Conservation (phyloP, 345 rosid genomes). For the Populus nigra region DNA sequence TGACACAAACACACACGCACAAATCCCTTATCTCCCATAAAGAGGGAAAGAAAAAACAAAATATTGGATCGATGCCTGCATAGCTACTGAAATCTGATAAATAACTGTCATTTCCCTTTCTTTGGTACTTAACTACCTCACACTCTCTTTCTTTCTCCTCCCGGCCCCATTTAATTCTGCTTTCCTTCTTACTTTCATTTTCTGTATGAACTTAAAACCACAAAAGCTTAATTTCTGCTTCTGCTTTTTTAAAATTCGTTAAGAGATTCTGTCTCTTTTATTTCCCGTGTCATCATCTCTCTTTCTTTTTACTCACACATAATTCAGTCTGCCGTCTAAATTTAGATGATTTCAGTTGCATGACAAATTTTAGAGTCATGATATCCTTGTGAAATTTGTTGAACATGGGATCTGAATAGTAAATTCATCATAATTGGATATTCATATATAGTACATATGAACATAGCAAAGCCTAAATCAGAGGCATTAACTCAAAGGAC, state of each 20-base stretch:
- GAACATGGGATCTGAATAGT: conserved; percentile 34
- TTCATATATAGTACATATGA: conserved; percentile 2
- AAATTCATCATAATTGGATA: conserved; percentile 22
- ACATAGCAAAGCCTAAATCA: conserved; percentile 37
- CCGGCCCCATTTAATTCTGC: not conserved
- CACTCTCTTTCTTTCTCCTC: conserved; percentile 1
- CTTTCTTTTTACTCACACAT: not conserved
- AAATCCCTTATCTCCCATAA: not conserved
- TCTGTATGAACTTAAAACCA: conserved; percentile 3
- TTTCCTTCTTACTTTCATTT: not conserved
- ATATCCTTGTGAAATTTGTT: conserved; percentile 16
- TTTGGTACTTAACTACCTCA: not conserved
- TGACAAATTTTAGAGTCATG: conserved; percentile 12
- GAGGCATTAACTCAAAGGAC: conserved; percentile 27
- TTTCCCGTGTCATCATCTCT: not conserved
- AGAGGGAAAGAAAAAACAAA: not conserved
- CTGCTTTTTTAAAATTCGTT: conserved; percentile 11
- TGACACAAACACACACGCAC: not conserved
- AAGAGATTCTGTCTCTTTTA: conserved; percentile 19
- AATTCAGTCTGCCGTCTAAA: conserved; percentile 3
- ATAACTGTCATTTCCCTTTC: conserved; percentile 15
- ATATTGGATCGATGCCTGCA: conserved; percentile 1
- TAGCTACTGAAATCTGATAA: conserved; percentile 16
- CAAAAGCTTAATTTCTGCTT: conserved; percentile 9
- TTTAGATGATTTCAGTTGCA: conserved; percentile 25